These are phyloP conservation scores for Colletotrichum tanaceti DNA, from an alignment of 2,329 filamentous ascomycete genomes.

Conservation along the genomic window DNA sequence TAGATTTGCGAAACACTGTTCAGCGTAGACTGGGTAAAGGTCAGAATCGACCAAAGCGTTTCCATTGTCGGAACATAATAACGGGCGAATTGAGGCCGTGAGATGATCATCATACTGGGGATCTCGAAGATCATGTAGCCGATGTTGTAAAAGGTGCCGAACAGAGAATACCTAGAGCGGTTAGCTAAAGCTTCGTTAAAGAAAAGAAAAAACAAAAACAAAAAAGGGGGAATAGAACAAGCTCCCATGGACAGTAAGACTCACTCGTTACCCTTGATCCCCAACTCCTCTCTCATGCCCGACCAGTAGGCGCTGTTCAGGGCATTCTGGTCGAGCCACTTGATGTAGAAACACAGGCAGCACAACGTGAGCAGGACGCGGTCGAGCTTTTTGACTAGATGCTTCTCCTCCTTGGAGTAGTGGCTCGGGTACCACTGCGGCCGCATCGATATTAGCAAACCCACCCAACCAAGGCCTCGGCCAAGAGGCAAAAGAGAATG, in stretches of 20 bases:
- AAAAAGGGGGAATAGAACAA: too few relatives aligned
- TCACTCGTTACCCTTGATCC: constrained; percentile 49
- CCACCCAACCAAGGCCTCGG: neutral
- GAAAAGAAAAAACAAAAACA: too few relatives aligned
- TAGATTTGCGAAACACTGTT: constrained; percentile 46
- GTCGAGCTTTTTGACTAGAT: constrained; percentile 43
- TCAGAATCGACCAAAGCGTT: constrained; percentile 42
- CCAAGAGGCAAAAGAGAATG: neutral
- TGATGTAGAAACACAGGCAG: constrained; percentile 30
- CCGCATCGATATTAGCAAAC: constrained; percentile 23
- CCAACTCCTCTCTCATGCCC: constrained; percentile 53
- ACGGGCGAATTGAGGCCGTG: constrained; percentile 40
- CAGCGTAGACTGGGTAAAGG: constrained; percentile 43
- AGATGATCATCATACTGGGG: constrained; percentile 37
- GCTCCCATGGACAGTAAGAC: constrained; percentile 46
- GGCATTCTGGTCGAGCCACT: constrained; percentile 50
- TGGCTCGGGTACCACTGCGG: constrained; percentile 43
- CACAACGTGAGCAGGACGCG: constrained; percentile 43
- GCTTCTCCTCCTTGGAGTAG: constrained; percentile 40
- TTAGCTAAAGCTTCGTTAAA: too few relatives aligned
- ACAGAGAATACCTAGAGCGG: constrained; percentile 28
- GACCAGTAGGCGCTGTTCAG: constrained; percentile 54
- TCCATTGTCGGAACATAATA: constrained; percentile 43
- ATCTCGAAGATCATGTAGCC: constrained; percentile 40
- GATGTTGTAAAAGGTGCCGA: constrained; percentile 39